A percentile compares a stretch with the other conserved stretches of the same genome.
Evolutionary conservation across 768 basidiomycete genomes (phyloP).

Genomic region (Rhodotorula sphaerocarpa): DNA sequence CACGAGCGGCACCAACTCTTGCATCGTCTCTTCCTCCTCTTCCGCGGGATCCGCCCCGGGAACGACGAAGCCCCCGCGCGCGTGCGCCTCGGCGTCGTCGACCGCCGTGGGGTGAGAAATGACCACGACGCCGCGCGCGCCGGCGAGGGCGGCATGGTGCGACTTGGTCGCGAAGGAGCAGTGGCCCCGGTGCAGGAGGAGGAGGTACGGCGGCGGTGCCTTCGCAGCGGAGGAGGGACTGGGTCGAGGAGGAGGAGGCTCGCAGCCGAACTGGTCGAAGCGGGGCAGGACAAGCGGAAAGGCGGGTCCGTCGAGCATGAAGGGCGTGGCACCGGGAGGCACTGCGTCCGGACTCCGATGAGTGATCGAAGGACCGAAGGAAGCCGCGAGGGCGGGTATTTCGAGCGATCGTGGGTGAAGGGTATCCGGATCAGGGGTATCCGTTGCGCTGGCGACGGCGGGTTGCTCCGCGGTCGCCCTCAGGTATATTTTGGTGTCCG

Average conservation of each 20-base stretch:
- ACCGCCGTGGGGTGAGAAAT: constrained; percentile 60
- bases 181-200: constrained; percentile 62
- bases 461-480: too few species aligned
- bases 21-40: constrained; percentile 18
- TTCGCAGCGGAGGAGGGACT: neutral
- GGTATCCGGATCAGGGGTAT: too few species aligned
- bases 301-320: constrained; percentile 13
- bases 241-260: constrained; percentile 6
- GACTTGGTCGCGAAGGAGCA: constrained; percentile 88
- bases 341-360: neutral
- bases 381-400: constrained; percentile 20
- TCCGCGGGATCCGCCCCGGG: constrained; percentile 30
- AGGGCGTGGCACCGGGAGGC: neutral
- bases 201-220: constrained; percentile 40
- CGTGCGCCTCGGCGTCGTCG: constrained; percentile 42
- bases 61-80: constrained; percentile 13
- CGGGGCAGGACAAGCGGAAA: constrained; percentile 8
- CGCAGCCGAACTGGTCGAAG: constrained; percentile 21
- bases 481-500: neutral
- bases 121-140: constrained; percentile 70
- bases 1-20: constrained; percentile 31
- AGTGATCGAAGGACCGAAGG: constrained; percentile 23
- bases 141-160: constrained; percentile 57
- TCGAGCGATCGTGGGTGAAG: neutral
- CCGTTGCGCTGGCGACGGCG: too few species aligned